These are phyloP conservation scores for Alternaria sp. DNA, from an alignment of 2,329 filamentous ascomycete genomes.

Conservation along the genomic window DNA sequence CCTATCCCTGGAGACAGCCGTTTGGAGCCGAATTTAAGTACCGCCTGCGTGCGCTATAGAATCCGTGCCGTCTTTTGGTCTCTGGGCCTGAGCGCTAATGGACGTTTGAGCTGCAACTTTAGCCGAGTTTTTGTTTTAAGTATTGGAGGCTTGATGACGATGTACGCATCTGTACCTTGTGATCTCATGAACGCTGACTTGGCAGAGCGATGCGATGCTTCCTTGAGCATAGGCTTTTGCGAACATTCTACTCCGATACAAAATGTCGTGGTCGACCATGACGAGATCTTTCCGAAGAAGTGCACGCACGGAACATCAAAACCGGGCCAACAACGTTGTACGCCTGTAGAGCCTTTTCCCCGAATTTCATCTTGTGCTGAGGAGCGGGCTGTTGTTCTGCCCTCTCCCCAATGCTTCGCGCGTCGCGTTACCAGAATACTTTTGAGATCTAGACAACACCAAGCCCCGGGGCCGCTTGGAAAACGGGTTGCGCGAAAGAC, in stretches of 20 bases:
- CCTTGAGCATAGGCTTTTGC: not conserved
- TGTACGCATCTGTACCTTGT: not conserved
- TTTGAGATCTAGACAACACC: not conserved
- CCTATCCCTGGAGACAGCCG: not conserved
- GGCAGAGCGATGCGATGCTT: not conserved
- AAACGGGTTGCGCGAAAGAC: not conserved
- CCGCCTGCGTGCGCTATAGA: not conserved
- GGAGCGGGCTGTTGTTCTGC: not conserved
- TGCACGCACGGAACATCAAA: not conserved
- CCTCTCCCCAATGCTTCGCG: not conserved
- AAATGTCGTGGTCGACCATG: not conserved
- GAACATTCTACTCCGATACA: not conserved
- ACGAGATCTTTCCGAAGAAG: not conserved
- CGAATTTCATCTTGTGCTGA: not conserved
- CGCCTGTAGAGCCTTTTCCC: not conserved
- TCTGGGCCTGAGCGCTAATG: not conserved
- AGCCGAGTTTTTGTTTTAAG: not conserved
- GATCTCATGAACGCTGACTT: not conserved
- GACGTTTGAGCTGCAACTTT: not conserved
- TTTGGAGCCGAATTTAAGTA: not conserved
- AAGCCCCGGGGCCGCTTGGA: not conserved
- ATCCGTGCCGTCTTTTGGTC: not conserved
- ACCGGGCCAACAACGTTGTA: not conserved
- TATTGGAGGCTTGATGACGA: not conserved
- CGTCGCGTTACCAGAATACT: not conserved